Base-by-base conservation (phyloP, 495 filamentous ascomycete genomes). In the Chaetomium cochliodes region DNA sequence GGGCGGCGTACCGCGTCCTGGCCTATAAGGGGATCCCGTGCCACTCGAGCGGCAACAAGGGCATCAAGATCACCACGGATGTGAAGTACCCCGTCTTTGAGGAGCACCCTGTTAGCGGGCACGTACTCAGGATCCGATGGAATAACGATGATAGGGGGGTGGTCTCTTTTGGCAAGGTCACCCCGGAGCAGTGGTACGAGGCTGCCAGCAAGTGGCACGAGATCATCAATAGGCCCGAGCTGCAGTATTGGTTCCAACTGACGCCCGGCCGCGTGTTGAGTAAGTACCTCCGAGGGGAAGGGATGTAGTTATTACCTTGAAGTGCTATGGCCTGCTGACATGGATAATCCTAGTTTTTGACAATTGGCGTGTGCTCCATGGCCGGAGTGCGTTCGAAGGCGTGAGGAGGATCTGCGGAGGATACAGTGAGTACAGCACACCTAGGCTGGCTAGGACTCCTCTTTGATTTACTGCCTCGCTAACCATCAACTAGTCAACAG, bases 281-380 rank as follows among this genome's bases (percentile, higher is more conserved):
- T 92, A 77, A 73, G 86, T 77, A 18, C 30, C 23, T 50, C 9
- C 13, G 18, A 5, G n/a, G 18, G 28, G 6, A 30, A 30, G 28
- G 16, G 26, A 18, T 44, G 37, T 4, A 5, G 3, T 64, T 5
- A 23, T 26, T 12, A 9, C 9, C 26, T 44, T 42, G 22, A 22
- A 2, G 7, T 9, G 11, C n/a, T 26, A 0, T 5, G n/a, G 37
- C n/a, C 13, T 9, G 23, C 6, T 58, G 9, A 54, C 28, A 42
- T 16, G 22, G 26, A 13, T 51, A 39, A 63, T 22, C 37, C 15
- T n/a, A 91, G 88, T 96, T 22, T 96, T 98, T 73, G 91, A 98
- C 74, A 97, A 98, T 71, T 97, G 92, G 92, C 84, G 93, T 64
- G 91, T 96, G 62, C 75, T 98, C 53, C 93, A 98, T 75, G 93